These are phyloP conservation scores for Eutrema heterophyllum DNA, from an alignment of 345 rosid species.

Conservation along the genomic window DNA sequence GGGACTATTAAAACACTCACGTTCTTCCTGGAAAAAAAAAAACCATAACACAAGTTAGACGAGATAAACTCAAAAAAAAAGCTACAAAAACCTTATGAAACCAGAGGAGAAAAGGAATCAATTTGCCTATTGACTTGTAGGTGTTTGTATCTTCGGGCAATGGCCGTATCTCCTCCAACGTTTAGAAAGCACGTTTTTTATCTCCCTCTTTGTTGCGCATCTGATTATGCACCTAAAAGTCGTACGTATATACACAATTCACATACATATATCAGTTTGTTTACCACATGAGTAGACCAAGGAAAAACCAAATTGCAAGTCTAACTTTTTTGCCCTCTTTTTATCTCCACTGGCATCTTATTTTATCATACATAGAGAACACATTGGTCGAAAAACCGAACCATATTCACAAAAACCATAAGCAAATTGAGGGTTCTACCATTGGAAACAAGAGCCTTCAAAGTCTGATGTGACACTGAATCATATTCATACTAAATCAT, in stretches of 20 bases:
- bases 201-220: slow-evolving; percentile 84
- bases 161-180: slow-evolving; percentile 82
- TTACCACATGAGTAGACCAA: background rate
- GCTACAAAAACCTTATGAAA: background rate
- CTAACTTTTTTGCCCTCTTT: too few relatives aligned
- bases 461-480: background rate
- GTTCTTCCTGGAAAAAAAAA: slow-evolving; percentile 74
- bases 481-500: background rate
- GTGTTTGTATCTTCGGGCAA: slow-evolving; percentile 78
- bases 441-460: background rate
- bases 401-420: background rate
- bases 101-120: background rate
- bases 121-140: slow-evolving; percentile 74
- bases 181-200: slow-evolving; percentile 83
- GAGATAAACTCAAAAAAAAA: background rate
- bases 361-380: background rate
- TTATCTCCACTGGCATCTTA: background rate
- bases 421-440: background rate
- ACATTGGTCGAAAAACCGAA: background rate
- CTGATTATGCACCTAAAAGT: slow-evolving; percentile 79
- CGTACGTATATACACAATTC: background rate
- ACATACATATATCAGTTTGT: background rate
- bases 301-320: background rate
- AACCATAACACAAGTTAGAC: background rate
- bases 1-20: slow-evolving; percentile 48